A percentile compares a stretch with the other conserved stretches of the same genome.
phyloP scores from a whole-genome alignment of 2,329 filamentous ascomycete species.

The Clarireedia monteithiana region DNA sequence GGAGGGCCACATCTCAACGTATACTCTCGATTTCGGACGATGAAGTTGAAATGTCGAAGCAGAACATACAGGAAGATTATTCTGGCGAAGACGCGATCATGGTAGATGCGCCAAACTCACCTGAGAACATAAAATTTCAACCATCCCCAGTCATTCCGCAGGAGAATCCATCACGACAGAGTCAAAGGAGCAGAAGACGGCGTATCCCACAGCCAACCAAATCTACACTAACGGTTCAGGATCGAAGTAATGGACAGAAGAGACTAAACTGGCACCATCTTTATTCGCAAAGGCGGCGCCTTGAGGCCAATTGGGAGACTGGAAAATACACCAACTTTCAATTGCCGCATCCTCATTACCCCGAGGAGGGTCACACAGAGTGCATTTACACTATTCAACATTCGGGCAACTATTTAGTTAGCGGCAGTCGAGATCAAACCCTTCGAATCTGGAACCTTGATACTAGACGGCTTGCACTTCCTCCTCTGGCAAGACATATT shows the following conservation, averaged over 20 bases:
- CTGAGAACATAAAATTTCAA: background rate
- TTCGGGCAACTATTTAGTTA: constrained; percentile 77
- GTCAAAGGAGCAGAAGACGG: background rate
- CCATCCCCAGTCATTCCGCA: background rate
- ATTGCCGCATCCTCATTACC: constrained; percentile 74
- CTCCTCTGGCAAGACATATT: constrained; percentile 67
- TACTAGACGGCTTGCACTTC: constrained; percentile 65
- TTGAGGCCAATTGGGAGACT: constrained; percentile 88
- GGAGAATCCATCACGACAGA: background rate
- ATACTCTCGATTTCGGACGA: constrained; percentile 29
- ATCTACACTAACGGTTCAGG: constrained; percentile 36
- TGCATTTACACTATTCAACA: constrained; percentile 96
- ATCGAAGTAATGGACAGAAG: constrained; percentile 43
- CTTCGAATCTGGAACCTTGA: constrained; percentile 81
- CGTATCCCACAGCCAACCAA: constrained; percentile 11
- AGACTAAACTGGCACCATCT: constrained; percentile 89
- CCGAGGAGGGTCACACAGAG: constrained; percentile 77
- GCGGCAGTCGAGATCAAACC: constrained; percentile 82
- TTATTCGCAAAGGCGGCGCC: constrained; percentile 74
- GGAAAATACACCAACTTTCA: constrained; percentile 82
- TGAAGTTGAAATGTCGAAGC: constrained; percentile 40
- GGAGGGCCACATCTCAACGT: constrained; percentile 41
- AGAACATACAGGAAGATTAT: constrained; percentile 7
- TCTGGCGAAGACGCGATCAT: constrained; percentile 2
- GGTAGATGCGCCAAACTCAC: background rate